Base-by-base conservation (phyloP, 208 protist genomes). In the Porcisia deanei region DNA sequence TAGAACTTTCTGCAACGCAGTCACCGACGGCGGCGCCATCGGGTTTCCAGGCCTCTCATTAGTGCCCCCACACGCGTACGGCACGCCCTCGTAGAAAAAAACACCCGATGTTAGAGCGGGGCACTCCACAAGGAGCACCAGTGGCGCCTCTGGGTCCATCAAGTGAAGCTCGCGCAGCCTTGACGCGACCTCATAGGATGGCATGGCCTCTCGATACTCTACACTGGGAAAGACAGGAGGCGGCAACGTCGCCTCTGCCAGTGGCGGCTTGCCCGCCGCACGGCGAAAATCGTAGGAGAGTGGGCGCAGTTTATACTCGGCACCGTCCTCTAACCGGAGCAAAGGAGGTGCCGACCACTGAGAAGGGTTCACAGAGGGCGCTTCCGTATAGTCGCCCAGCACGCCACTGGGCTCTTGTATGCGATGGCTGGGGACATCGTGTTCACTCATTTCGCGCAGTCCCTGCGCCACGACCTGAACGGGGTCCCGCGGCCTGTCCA, bases 1-100 rank as follows among this genome's bases (percentile, higher is more conserved):
- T 16, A 91, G 58, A 37, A 68, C 80, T 34, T 85, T 60, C 66
- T 77, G 47, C 34, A 91, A 68, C 8, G 45, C 20, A 9, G 55
- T 41, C n/a, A 65, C 20, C 4, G 39, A 37, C 12, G 71, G 71
- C 7, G 58, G 41, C 71, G 43, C 1, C 72, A 76, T 30, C 82
- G 80, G 22, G 71, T 57, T 22, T 81, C 71, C 53, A 89, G 55
- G 18, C 71, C 64, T 10, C 81, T 69, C 6, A 68, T 73, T 12
- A 89, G 64, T 58, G 84, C n/a, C n/a, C 37, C 12, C 34, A 30
- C 80, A 77, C 10, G 72, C 68, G 80, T 95, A 97, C 0, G 93
- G 84, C 43, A 88, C 80, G 16, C 93, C 93, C 71, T 94, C 84
- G 30, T 93, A 55, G 71, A 94, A 94, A 58, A 97, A 85, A 0